A percentile compares a stretch with the other conserved stretches of the same genome.
Conservation (phyloP, 257 asterid genomes). For the Coffea canephora region DNA sequence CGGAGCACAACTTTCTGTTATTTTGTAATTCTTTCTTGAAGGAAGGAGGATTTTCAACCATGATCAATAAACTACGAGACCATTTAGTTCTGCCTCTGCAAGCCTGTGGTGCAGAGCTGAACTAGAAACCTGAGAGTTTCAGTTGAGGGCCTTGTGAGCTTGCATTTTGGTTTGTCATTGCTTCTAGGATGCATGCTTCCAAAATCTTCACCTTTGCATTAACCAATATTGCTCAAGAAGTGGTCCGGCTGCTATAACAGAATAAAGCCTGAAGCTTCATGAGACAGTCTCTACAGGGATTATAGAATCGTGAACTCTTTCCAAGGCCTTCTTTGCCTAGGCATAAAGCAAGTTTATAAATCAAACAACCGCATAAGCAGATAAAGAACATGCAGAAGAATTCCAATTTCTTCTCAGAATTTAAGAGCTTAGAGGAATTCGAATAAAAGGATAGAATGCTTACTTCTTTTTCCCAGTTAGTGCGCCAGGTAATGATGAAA, state of each 20-base stretch:
- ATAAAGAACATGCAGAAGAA: not conserved
- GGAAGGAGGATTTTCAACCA: not conserved
- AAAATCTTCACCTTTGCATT: not conserved
- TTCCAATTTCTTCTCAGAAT: not conserved
- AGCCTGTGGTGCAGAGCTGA: not conserved
- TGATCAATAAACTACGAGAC: not conserved
- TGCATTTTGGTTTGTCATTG: not conserved
- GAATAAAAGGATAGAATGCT: conserved; percentile 9
- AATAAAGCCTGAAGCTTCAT: conserved; percentile 18
- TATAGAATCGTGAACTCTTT: conserved; percentile 42
- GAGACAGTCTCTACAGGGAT: conserved; percentile 49
- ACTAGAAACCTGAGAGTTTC: not conserved
- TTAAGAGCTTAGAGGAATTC: not conserved
- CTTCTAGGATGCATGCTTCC: no score
- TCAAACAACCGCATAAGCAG: not conserved
- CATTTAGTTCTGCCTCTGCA: not conserved
- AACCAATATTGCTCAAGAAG: not conserved
- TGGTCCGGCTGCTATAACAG: not conserved
- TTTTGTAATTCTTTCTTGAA: not conserved
- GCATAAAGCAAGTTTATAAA: not conserved
- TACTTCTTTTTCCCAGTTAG: conserved; percentile 70
- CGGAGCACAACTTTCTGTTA: not conserved
- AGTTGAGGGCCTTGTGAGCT: not conserved
- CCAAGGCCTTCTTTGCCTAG: conserved; percentile 66
- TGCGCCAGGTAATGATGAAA: conserved; percentile 34